phyloP scores from a whole-genome alignment of 2,329 filamentous ascomycete species.

The Falciphora oryzae region DNA sequence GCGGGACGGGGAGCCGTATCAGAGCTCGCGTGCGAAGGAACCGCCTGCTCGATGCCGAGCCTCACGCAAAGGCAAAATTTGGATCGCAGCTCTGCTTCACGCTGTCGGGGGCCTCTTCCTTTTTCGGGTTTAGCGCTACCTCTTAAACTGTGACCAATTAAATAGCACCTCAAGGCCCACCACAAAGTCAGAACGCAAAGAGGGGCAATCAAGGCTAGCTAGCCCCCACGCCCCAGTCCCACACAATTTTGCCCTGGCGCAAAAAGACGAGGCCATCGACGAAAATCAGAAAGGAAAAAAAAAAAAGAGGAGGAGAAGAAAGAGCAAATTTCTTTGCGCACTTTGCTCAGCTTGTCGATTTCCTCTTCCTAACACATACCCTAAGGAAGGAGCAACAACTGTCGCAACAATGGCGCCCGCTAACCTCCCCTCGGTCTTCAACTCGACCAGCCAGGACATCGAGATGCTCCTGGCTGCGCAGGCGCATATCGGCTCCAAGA shows the following conservation, averaged over 20 bases:
- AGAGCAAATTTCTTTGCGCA: background rate
- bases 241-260: background rate
- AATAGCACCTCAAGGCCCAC: background rate
- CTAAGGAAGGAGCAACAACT: constrained; percentile 17
- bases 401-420: constrained; percentile 83
- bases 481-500: constrained; percentile 96
- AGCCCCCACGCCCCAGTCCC: background rate
- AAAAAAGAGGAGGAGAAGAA: background rate
- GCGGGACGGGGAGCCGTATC: constrained; percentile 4
- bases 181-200: background rate
- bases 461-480: constrained; percentile 98
- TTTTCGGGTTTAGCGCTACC: background rate
- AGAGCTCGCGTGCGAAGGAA: background rate
- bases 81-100: background rate
- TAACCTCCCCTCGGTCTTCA: constrained; percentile 92
- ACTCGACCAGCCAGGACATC: constrained; percentile 96
- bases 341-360: background rate
- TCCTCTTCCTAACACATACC: background rate
- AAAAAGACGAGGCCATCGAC: background rate
- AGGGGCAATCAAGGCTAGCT: background rate
- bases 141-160: background rate
- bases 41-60: background rate
- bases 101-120: no score
- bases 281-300: background rate
- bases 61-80: background rate